Conservation (phyloP, 2,329 filamentous ascomycete genomes). For the Aureobasidium vineae region DNA sequence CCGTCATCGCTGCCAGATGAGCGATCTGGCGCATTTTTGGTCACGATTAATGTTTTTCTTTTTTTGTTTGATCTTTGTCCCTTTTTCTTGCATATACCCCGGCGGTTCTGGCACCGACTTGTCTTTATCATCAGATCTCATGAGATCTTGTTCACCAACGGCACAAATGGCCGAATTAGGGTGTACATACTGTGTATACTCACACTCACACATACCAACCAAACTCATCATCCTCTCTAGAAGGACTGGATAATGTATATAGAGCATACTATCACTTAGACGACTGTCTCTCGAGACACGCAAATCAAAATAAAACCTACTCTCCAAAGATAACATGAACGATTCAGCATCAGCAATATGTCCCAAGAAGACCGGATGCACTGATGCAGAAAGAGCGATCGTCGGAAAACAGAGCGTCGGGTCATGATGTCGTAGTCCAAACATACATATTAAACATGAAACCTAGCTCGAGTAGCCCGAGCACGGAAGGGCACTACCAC, state of each 20-base stretch:
- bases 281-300: background rate
- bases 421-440: background rate
- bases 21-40: background rate
- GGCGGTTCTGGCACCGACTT: background rate
- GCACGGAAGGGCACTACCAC: background rate
- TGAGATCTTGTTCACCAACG: background rate
- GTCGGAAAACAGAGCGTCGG: background rate
- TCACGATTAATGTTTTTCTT: slow-evolving; percentile 17
- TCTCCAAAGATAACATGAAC: background rate
- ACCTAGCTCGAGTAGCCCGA: background rate
- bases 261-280: background rate
- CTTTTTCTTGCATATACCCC: slow-evolving; percentile 14
- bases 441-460: slow-evolving; percentile 2
- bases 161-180: background rate
- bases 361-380: background rate
- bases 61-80: background rate
- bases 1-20: slow-evolving; percentile 37
- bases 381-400: background rate
- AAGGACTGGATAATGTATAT: slow-evolving; percentile 12
- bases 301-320: background rate
- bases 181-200: background rate
- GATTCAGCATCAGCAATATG: background rate
- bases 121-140: background rate
- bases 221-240: background rate
- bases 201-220: background rate